phyloP scores from a whole-genome alignment of 148 eudicot species.

The Hydrangea macrophylla region DNA sequence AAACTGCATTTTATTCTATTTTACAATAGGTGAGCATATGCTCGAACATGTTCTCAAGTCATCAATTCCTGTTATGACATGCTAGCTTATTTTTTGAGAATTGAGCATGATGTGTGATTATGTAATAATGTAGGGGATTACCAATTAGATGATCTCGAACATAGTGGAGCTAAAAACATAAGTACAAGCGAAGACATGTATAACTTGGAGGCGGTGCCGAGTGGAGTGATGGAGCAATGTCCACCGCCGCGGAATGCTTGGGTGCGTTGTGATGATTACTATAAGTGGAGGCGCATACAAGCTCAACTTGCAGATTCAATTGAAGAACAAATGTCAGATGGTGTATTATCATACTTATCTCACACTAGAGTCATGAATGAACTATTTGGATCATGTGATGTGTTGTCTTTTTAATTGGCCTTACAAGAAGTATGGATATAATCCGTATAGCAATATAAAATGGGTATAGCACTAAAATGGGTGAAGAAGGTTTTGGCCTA shows the following conservation, averaged over 20 bases:
- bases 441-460: too few relatives aligned
- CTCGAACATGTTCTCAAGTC: background rate
- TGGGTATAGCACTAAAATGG: too few relatives aligned
- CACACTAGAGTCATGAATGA: background rate
- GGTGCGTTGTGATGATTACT: slow-evolving; percentile 92
- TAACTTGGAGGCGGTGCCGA: slow-evolving; percentile 21
- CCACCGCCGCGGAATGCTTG: slow-evolving; percentile 61
- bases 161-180: slow-evolving; percentile 21
- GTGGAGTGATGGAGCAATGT: slow-evolving; percentile 28
- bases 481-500: too few relatives aligned
- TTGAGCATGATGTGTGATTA: background rate
- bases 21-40: background rate
- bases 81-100: background rate
- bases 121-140: slow-evolving; percentile 30
- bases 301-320: slow-evolving; percentile 83
- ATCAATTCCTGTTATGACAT: background rate
- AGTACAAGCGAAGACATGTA: slow-evolving; percentile 22
- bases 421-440: too few relatives aligned
- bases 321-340: slow-evolving; percentile 71
- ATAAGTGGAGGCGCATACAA: slow-evolving; percentile 92
- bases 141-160: slow-evolving; percentile 28
- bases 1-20: too few relatives aligned
- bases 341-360: slow-evolving; percentile 34
- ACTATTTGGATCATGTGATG: background rate
- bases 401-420: too few relatives aligned